Base-by-base conservation (phyloP, 306 rosid genomes). In the Quercus cerris region DNA sequence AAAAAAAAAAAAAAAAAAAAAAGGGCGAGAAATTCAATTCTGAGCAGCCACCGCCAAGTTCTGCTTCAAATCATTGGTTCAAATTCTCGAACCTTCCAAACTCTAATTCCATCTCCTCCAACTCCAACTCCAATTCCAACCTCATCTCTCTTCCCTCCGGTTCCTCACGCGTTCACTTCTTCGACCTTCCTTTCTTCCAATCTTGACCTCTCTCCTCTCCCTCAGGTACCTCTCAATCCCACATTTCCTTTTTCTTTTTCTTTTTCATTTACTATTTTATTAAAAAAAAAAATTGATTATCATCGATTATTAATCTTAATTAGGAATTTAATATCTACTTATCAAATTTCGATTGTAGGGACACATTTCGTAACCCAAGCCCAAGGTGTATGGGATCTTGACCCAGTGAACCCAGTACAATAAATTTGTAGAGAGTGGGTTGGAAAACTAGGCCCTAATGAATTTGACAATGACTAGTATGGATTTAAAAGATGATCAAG, bases 1-100 rank as follows among this genome's bases (percentile, higher is more conserved):
- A 4, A 46, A 11, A 11, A 12, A 46, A 2, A 46, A 12, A 46
- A 13, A 66, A 22, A 55, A 7, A 61, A 51, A 77, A 83, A 41
- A 72, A 61, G 71, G 88, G 77, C 81, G 49, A 83, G 88, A 80
- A 85, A 38, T 23, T 35, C 70, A 66, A 70, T 85, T 49, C 28
- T 77, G 30, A 77, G 89, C 9, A 77, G 86, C 10, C 72, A 71
- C 44, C 78, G 84, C 1, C 80, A 75, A 7, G 81, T 75, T 8
- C 23, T 84, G 9, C 2, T 17, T 15, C 77, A 23, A 81, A 84
- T 66, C 63, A 30, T 11, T 31, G 27, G 19, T 62, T 20, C 31
- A 6, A 56, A 22, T 51, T 33, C 64, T 55, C 17, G 5, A 81
- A 25, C 20, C 54, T 81, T 73, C 63, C 30, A 51, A 74, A 75